These are phyloP conservation scores for Pulveroboletus sp. DNA, from an alignment of 768 basidiomycete genomes.

Conservation along the genomic window DNA sequence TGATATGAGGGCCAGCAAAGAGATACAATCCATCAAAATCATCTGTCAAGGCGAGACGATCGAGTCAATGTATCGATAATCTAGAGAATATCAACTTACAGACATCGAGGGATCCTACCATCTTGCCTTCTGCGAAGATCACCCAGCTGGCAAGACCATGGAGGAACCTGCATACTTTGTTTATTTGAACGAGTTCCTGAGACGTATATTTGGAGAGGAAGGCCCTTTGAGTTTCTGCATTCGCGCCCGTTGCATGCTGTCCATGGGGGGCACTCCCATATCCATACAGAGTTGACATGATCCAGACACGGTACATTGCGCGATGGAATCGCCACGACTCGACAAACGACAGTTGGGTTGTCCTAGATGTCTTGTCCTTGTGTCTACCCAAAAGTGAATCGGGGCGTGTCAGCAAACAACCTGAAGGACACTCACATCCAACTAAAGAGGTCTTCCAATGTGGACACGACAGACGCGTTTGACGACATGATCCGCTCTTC, in stretches of 20 bases:
- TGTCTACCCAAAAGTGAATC: constrained; percentile 4
- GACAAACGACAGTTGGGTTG: constrained; percentile 10
- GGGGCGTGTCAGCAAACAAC: no score
- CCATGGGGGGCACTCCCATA: neutral
- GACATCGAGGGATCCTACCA: constrained; percentile 7
- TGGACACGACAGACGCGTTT: constrained; percentile 8
- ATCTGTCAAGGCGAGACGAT: neutral
- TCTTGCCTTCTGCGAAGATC: constrained; percentile 1
- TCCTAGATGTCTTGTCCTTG: constrained; percentile 10
- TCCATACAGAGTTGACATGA: constrained; percentile 8
- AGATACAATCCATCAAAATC: constrained; percentile 12
- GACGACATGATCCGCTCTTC: constrained; percentile 12
- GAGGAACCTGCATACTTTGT: constrained; percentile 10
- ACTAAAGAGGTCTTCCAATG: constrained; percentile 18
- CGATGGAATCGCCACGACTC: constrained; percentile 15
- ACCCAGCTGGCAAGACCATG: constrained; percentile 1
- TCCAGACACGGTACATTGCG: constrained; percentile 12
- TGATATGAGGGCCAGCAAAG: constrained; percentile 14
- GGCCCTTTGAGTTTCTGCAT: constrained; percentile 1
- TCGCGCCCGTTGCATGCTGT: neutral
- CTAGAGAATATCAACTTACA: constrained; percentile 5
- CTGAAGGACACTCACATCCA: constrained; percentile 11
- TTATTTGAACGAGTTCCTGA: constrained; percentile 16
- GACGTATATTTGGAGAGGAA: constrained; percentile 17
- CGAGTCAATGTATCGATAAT: neutral